Conservation (phyloP, 306 rosid genomes). For the Fagus sylvatica region DNA sequence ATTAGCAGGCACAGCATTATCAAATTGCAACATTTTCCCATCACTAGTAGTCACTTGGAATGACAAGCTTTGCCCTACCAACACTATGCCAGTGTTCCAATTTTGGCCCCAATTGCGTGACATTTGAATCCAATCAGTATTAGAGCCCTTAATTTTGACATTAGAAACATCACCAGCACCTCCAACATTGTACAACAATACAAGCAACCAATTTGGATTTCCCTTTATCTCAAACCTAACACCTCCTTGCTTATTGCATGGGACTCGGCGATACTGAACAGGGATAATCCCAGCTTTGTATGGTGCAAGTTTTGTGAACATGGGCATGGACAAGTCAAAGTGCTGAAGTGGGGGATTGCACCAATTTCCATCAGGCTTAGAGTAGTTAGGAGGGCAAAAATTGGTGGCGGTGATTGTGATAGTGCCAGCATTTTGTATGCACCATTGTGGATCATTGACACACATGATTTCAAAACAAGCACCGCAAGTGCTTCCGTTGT, state of each 20-base stretch:
- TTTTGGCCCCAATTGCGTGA: slow-evolving; percentile 63
- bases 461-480: slow-evolving; percentile 60
- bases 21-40: slow-evolving; percentile 28
- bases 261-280: slow-evolving; percentile 37
- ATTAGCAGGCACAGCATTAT: slow-evolving; percentile 34
- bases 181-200: slow-evolving; percentile 52
- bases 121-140: slow-evolving; percentile 41
- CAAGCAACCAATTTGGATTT: slow-evolving; percentile 41
- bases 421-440: slow-evolving; percentile 32
- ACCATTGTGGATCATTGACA: slow-evolving; percentile 46
- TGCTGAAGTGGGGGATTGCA: slow-evolving; percentile 72
- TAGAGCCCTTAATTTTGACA: slow-evolving; percentile 41
- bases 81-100: slow-evolving; percentile 19
- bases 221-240: slow-evolving; percentile 55
- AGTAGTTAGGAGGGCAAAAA: slow-evolving; percentile 61
- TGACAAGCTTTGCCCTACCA: slow-evolving; percentile 58
- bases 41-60: slow-evolving; percentile 50
- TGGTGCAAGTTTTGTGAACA: slow-evolving; percentile 51
- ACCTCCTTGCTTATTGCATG: slow-evolving; percentile 42
- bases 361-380: slow-evolving; percentile 37
- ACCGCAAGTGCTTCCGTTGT: slow-evolving; percentile 55
- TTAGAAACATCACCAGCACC: slow-evolving; percentile 47
- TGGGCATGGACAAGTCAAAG: slow-evolving; percentile 58
- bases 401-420: slow-evolving; percentile 63
- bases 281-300: slow-evolving; percentile 60